Evolutionary conservation across 176 grass and related monocot species (phyloP), one percentile per base, ranked within the genome.

Genomic region (Metroxylon sagu): DNA sequence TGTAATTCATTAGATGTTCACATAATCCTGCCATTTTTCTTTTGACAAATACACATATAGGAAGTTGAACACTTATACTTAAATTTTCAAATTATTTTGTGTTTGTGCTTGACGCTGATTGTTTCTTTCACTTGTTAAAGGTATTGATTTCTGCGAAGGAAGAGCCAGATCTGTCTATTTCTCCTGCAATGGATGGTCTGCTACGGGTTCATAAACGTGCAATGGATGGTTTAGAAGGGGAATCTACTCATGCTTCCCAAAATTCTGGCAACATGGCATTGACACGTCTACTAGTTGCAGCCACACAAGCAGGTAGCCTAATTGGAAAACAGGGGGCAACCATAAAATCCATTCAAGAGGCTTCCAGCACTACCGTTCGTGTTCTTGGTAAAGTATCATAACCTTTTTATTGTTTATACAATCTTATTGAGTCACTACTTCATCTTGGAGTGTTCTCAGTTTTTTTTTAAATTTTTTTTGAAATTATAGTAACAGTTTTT

Each of bases 141-240:
- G 93, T 98, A 64, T 84, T 98, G 74, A 82, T 98, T 78, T 91
- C 93, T 60, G 87, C 93, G 50, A 98, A 98, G 60, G 93, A 98
- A 74, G 93, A 98, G 49, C 93, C 79, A 59, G 87, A 98, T 75
- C 29, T 55, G 25, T 49, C 55, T 14, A 27, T 98, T 64, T 62
- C 93, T 76, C 84, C 93, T 70, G 93, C 93, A 43, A 74, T 98
- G 78, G 93, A 98, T 69, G 93, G 86, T 52, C 59, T 98, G 56
- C 80, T 98, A 53, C 88, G 88, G 75, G 87, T 98, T 73, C 87
- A 98, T 74, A 98, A 83, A 60, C 77, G 87, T 48, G 83, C 85
- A 85, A 66, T 79, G 50, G 93, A 98, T 80, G 84, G 81, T 83
- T 90, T 88, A 67, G 87, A 88, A n/a, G 53, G 26, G 48, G 93